Evolutionary conservation across 202 grass and related monocot genomes (phyloP).

Genomic region (Musa balbisiana): DNA sequence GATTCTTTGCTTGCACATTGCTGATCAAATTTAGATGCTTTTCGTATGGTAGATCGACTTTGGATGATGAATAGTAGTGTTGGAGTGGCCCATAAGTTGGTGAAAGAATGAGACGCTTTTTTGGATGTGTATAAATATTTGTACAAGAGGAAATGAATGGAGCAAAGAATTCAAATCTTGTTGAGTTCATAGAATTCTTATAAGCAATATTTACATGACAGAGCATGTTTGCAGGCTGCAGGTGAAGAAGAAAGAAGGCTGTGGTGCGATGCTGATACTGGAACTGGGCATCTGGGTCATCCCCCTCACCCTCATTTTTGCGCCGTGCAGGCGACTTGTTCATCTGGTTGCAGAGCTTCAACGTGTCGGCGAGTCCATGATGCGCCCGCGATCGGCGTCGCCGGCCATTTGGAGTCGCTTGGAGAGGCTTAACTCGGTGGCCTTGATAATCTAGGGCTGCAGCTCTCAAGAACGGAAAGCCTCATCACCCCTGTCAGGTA

Average conservation of each 20-base stretch:
- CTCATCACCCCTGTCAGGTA: no score
- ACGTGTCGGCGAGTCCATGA: conserved; percentile 27
- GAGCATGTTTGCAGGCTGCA: neutral
- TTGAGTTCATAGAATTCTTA: neutral
- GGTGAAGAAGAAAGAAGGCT: neutral
- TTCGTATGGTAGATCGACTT: no score
- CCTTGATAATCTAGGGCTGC: conserved; percentile 27
- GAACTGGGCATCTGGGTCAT: conserved; percentile 68
- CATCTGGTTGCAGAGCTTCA: conserved; percentile 43
- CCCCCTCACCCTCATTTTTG: conserved; percentile 57
- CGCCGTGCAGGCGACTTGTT: conserved; percentile 51
- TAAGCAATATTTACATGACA: neutral
- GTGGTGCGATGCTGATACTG: conserved; percentile 45
- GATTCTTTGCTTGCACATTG: no score
- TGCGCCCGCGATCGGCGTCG: neutral
- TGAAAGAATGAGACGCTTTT: no score
- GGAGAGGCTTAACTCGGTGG: conserved; percentile 43
- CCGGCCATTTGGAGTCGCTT: conserved; percentile 39
- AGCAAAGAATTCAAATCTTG: no score
- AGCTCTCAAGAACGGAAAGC: no score
- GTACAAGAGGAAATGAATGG: no score
- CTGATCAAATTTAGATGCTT: no score
- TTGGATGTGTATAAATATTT: no score
- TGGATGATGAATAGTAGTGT: no score
- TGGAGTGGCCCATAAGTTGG: no score